These are phyloP conservation scores for Solanum sejunctum DNA, from an alignment of 257 asterid species.

Conservation along the genomic window DNA sequence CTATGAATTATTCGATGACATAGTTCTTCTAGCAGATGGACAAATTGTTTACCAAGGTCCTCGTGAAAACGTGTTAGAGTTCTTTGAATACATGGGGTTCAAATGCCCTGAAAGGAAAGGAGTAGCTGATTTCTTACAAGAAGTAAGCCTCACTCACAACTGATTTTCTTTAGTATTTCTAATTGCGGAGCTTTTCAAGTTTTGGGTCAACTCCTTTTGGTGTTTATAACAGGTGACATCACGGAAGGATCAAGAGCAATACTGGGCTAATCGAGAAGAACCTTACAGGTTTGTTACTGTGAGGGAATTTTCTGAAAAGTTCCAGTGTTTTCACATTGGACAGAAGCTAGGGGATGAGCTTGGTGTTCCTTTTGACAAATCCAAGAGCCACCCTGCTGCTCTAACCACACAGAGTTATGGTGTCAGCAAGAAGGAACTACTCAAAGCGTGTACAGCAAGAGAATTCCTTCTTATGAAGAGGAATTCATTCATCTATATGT, in stretches of 20 bases:
- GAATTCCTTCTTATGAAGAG: conserved; percentile 46
- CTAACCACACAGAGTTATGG: background rate
- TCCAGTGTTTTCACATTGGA: conserved; percentile 6
- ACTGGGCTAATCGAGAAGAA: conserved; percentile 21
- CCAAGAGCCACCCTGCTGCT: conserved; percentile 4
- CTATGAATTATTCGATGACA: conserved; percentile 42
- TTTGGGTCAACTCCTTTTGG: background rate
- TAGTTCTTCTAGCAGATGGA: conserved; percentile 48
- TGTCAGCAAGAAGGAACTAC: conserved; percentile 9
- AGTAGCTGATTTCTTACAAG: conserved; percentile 57
- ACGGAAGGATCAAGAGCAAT: conserved; percentile 42
- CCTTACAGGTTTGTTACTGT: conserved; percentile 18
- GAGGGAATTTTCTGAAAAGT: background rate
- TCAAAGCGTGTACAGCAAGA: conserved; percentile 26
- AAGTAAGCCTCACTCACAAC: conserved; percentile 14
- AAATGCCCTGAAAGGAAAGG: conserved; percentile 56
- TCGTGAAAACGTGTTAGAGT: conserved; percentile 19
- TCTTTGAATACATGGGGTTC: conserved; percentile 40
- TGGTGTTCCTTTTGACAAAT: conserved; percentile 8
- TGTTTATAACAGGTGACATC: conserved; percentile 35
- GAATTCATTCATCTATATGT: conserved; percentile 28
- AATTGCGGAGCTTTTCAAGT: background rate
- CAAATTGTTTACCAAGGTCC: conserved; percentile 45
- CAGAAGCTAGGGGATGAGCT: conserved; percentile 4
- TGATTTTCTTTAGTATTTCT: background rate